Evolutionary conservation across 768 basidiomycete genomes (phyloP), one percentile per base, ranked within the genome.

Genomic region (Leccinum subtestaceum): DNA sequence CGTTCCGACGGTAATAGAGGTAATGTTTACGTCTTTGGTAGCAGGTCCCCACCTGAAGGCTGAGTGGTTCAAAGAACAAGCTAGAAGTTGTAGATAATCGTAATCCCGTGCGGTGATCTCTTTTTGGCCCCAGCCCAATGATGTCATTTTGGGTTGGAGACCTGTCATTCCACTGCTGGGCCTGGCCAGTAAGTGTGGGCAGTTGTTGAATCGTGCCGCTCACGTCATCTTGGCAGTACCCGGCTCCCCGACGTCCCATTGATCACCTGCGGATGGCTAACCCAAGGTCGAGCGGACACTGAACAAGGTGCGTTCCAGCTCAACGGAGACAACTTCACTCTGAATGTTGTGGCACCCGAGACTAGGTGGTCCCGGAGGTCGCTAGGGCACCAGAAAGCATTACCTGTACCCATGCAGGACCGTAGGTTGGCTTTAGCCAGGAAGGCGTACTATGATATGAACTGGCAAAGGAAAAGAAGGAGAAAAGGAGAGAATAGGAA

Each of bases 71-170:
- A 63, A 68, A 52, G 71, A 66, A 43, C 40, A 61, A 65, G 25
- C 47, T 67, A 15, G 58, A 65, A 10, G 55, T 67, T 13, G 65
- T 68, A 8, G 59, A 68, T 34, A 68, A 53, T 32, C 65, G 67
- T 59, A 65, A 73, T 53, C 63, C 69, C 67, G n/a, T 40, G 73
- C 63, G 3, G 50, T 62, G 31, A 60, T 67, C 12, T 61, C 58
- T 25, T 23, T 29, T 70, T 67, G 55, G 68, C 65, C 17, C 63
- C 67, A 3, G 61, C 67, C 4, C 74, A n/a, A n/a, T n/a, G 40
- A 43, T n/a, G n/a, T 70, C 57, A 60, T 70, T 38, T 78, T 78
- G 54, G 79, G 77, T 53, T 80, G 77, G 77, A 76, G 76, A 62
- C 64, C 79, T 23, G 61, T 73, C 31, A 66, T 77, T 9, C 77